Percentiles rank a stretch among this genome's conserved stretches.
Evolutionary conservation across 306 rosid species (phyloP).

Genomic region (Cucurbita pepo): DNA sequence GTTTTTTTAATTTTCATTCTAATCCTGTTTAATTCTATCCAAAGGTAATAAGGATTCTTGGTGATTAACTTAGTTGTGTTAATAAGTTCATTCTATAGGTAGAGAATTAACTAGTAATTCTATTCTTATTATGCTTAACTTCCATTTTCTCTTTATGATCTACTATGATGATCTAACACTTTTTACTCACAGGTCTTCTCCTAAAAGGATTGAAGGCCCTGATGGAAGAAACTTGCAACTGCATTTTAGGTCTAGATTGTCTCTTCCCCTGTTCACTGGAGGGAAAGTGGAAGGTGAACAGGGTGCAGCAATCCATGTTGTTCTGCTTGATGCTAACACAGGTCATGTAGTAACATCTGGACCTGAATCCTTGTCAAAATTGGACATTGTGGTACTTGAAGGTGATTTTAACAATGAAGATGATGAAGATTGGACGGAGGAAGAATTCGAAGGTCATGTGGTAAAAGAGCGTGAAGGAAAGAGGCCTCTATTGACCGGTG

Average conservation of each 20-base stretch:
- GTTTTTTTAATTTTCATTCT: background rate
- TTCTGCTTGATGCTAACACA: conserved; percentile 53
- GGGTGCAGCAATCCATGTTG: conserved; percentile 90
- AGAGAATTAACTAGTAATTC: background rate
- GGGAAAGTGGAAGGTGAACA: conserved; percentile 99
- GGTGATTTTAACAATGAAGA: conserved; percentile 95
- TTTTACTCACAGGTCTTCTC: conserved; percentile 66
- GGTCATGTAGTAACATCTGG: conserved; percentile 51
- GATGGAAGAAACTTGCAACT: conserved; percentile 78
- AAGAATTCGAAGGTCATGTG: conserved; percentile 84
- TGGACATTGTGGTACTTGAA: conserved; percentile 90
- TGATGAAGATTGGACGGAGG: conserved; percentile 87
- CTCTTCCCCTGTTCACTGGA: conserved; percentile 97
- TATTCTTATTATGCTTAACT: background rate
- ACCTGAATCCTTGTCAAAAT: conserved; percentile 60
- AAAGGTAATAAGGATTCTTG: background rate
- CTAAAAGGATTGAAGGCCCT: conserved; percentile 91
- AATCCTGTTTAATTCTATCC: background rate
- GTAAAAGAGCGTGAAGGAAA: conserved; percentile 98
- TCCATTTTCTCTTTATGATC: background rate
- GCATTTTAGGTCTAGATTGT: conserved; percentile 60
- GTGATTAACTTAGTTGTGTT: background rate
- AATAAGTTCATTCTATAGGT: background rate
- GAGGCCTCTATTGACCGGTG: conserved; percentile 91
- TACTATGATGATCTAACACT: conserved; percentile 2